These are phyloP conservation scores for Paraglomus occultum DNA, from an alignment of 192 early-diverging fungal genomes.

Conservation along the genomic window DNA sequence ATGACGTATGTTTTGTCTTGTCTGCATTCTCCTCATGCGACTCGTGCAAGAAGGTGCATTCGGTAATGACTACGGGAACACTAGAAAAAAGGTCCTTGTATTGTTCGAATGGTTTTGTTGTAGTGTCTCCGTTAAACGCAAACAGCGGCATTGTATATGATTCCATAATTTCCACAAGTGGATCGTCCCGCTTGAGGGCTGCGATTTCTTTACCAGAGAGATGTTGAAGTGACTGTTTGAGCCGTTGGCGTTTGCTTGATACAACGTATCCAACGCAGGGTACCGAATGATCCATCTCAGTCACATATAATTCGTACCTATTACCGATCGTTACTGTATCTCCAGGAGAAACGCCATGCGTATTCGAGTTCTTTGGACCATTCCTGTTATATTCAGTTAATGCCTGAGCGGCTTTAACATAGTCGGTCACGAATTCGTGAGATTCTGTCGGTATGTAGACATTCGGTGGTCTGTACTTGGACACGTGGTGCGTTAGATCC, in stretches of 20 bases:
- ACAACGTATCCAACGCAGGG: conserved; percentile 2
- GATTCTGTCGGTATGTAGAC: not conserved
- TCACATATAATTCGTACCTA: not conserved
- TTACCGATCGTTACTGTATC: not conserved
- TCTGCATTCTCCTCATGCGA: conserved; percentile 4
- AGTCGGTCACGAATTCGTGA: not conserved
- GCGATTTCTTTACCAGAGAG: not conserved
- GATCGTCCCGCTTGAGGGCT: not conserved
- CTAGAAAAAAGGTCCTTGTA: not conserved
- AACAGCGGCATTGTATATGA: not conserved
- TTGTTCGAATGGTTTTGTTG: conserved; percentile 2
- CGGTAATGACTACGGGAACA: conserved; percentile 1
- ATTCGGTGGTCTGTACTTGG: not conserved
- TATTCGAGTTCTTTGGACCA: not conserved
- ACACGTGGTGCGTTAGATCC: not conserved
- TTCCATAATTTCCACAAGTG: not conserved
- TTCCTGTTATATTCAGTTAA: not conserved
- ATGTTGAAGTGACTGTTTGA: not conserved
- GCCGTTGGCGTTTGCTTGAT: not conserved
- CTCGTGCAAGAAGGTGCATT: conserved; percentile 2
- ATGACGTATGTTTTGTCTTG: not conserved
- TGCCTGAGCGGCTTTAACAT: not conserved
- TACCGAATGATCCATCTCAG: not conserved
- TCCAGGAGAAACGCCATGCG: not conserved
- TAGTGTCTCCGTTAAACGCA: not conserved